A percentile compares a stretch with the other conserved stretches of the same genome.
Evolutionary conservation across 441 rosid genomes (phyloP).

Genomic region (Adansonia madagascariensis): DNA sequence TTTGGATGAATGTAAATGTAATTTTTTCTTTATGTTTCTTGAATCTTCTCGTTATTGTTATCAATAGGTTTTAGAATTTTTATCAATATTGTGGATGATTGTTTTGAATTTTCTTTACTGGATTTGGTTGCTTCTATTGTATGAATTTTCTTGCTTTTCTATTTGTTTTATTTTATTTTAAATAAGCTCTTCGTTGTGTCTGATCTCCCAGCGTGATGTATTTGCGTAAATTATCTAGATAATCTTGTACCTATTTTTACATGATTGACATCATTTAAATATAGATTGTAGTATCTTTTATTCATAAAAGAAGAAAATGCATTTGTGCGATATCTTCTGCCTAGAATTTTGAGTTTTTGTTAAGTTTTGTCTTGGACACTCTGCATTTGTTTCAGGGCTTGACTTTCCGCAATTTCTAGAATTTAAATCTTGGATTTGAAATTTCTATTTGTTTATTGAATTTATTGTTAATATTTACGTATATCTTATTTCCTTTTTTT

Average conservation of each 20-base stretch:
- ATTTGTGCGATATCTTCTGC: background rate
- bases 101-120: no score
- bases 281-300: background rate
- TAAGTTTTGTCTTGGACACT: background rate
- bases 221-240: background rate
- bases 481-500: background rate
- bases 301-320: background rate
- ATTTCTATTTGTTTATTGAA: background rate
- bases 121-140: background rate
- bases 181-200: background rate
- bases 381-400: background rate
- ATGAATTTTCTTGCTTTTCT: background rate
- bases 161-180: background rate
- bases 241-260: background rate
- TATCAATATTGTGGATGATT: background rate
- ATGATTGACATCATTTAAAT: background rate
- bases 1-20: background rate
- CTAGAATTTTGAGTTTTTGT: background rate
- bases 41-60: background rate
- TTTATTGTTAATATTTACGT: background rate
- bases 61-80: background rate
- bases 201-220: background rate
- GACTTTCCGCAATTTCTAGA: background rate
- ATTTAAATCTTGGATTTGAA: background rate
- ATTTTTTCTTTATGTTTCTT: background rate